Conservation (phyloP, 768 basidiomycete genomes). For the Tremella mesenterica region DNA sequence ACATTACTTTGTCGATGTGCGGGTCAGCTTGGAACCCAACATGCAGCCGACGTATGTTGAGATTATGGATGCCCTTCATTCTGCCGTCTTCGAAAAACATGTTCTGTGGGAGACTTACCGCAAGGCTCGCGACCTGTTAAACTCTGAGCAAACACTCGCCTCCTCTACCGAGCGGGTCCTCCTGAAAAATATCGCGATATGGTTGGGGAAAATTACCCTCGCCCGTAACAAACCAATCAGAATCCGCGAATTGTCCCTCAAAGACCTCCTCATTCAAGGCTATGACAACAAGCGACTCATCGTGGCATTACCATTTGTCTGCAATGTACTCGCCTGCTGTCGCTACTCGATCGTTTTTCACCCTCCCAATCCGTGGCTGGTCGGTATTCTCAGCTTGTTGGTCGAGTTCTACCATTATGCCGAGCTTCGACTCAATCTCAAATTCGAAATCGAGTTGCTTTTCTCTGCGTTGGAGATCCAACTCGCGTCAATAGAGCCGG, state of each 20-base stretch:
- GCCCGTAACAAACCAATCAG: slow-evolving; percentile 87
- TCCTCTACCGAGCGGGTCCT: slow-evolving; percentile 73
- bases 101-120: slow-evolving; percentile 88
- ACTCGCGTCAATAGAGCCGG: slow-evolving; percentile 72
- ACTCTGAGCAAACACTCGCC: slow-evolving; percentile 81
- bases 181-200: slow-evolving; percentile 88
- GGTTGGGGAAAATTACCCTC: slow-evolving; percentile 88
- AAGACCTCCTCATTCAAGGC: slow-evolving; percentile 92
- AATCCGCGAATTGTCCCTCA: slow-evolving; percentile 88
- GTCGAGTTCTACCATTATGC: slow-evolving; percentile 96
- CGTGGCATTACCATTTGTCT: slow-evolving; percentile 94
- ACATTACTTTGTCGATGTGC: slow-evolving; percentile 91
- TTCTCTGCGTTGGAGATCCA: slow-evolving; percentile 87
- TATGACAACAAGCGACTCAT: slow-evolving; percentile 83
- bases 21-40: slow-evolving; percentile 91
- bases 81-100: slow-evolving; percentile 58
- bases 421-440: slow-evolving; percentile 88
- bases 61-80: slow-evolving; percentile 75
- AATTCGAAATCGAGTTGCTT: slow-evolving; percentile 96
- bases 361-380: slow-evolving; percentile 96
- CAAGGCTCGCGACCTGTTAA: slow-evolving; percentile 76
- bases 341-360: slow-evolving; percentile 84
- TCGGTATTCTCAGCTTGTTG: slow-evolving; percentile 84
- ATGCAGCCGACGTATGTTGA: slow-evolving; percentile 92
- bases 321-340: slow-evolving; percentile 89